Evolutionary conservation across 2,329 filamentous ascomycete genomes (phyloP).

Genomic region (Pseudofabraea citricarpa): DNA sequence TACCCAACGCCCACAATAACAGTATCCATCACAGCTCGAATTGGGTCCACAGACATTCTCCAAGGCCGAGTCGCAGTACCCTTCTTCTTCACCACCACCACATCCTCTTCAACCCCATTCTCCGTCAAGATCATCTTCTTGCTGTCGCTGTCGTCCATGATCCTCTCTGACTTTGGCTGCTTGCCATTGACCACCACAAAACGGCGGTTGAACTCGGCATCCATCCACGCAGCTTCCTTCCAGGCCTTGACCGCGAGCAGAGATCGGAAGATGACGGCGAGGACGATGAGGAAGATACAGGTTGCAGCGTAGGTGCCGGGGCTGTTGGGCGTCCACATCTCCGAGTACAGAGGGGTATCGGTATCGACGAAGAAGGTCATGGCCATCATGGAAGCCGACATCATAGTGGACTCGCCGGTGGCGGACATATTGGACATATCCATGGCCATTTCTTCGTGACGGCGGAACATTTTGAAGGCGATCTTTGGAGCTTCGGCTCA

Average conservation of each 20-base stretch:
- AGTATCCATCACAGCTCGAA: constrained; percentile 66
- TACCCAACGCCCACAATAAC: constrained; percentile 75
- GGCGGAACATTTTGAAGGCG: too few relatives aligned
- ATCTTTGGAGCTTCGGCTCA: constrained; percentile 2
- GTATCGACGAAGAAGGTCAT: constrained; percentile 63
- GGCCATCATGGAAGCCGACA: constrained; percentile 37
- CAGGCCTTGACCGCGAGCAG: constrained; percentile 68
- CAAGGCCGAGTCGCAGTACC: constrained; percentile 58
- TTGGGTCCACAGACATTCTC: constrained; percentile 74
- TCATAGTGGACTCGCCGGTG: constrained; percentile 45
- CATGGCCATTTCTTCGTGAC: too few relatives aligned
- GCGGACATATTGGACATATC: constrained; percentile 6
- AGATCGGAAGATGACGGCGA: constrained; percentile 64
- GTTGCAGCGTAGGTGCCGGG: constrained; percentile 77
- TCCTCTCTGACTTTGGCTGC: constrained; percentile 30
- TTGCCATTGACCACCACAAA: constrained; percentile 69
- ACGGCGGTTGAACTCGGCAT: constrained; percentile 66
- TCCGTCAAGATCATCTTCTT: constrained; percentile 65
- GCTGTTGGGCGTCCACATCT: constrained; percentile 67
- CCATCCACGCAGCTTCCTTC: constrained; percentile 60
- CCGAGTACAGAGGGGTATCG: constrained; percentile 60
- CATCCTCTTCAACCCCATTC: constrained; percentile 77
- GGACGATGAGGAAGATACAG: constrained; percentile 82
- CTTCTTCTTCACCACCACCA: constrained; percentile 64
- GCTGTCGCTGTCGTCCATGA: constrained; percentile 42